Conservation (phyloP, 2,329 filamentous ascomycete species). For the Microdochium trichocladiopsis region DNA sequence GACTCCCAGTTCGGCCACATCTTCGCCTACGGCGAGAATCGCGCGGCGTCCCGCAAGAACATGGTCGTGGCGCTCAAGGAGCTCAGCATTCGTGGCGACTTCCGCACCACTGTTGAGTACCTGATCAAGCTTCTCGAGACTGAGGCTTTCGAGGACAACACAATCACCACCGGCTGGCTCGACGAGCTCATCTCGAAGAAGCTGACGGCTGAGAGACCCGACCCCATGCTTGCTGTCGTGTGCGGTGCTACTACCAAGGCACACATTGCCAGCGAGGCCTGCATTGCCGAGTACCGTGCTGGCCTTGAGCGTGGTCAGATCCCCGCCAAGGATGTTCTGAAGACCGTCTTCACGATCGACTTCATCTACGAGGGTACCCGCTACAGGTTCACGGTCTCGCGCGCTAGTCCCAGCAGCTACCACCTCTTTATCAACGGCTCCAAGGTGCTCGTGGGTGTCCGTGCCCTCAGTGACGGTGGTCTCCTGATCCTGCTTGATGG, state of each 20-base stretch:
- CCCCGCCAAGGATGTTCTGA: conserved; percentile 90
- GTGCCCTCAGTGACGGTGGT: conserved; percentile 88
- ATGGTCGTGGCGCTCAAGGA: conserved; percentile 99
- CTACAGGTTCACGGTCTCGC: conserved; percentile 97
- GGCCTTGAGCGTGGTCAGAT: conserved; percentile 97
- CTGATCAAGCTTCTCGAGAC: conserved; percentile 98
- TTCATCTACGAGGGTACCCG: conserved; percentile 97
- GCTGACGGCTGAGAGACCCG: conserved; percentile 89
- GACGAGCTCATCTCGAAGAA: conserved; percentile 98
- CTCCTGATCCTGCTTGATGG: conserved; percentile 85
- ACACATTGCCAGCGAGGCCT: conserved; percentile 86
- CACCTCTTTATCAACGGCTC: conserved; percentile 98
- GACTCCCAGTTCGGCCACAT: conserved; percentile 99
- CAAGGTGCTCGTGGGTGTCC: conserved; percentile 88
- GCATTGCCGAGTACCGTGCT: conserved; percentile 77
- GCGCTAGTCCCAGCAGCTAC: conserved; percentile 88
- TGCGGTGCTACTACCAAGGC: conserved; percentile 94
- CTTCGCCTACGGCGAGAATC: conserved; percentile 97
- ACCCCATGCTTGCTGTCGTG: conserved; percentile 87
- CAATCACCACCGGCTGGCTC: conserved; percentile 97
- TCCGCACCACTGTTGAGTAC: conserved; percentile 97
- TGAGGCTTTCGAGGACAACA: conserved; percentile 97
- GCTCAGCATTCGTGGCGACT: conserved; percentile 98
- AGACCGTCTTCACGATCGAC: conserved; percentile 95
- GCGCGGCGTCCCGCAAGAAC: conserved; percentile 92